Base-by-base conservation (phyloP, 306 rosid genomes). In the Abrus pulchellus region DNA sequence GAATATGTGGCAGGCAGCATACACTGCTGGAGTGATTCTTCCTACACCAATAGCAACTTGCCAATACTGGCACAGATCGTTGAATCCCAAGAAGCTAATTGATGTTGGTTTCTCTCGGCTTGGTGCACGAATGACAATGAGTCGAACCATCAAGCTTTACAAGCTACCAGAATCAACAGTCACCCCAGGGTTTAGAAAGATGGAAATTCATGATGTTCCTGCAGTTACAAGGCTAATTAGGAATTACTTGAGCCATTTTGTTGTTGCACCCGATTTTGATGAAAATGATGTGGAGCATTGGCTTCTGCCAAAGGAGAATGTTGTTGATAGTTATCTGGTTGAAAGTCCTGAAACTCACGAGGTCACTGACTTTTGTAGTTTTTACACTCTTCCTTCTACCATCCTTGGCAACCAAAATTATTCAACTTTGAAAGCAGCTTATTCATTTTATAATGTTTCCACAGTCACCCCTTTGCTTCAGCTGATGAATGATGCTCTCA, bases 81-180 rank as follows among this genome's bases (percentile, higher is more conserved):
- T 94, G 77, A 94, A 94, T 78, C 98, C 98, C 11, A 94, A 92
- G 86, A 94, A 94, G 86, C 91, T 94, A 29, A 94, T 94, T 81
- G 97, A 94, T 90, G 98, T 94, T 73, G 97, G 98, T 72, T 94
- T 94, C 75, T 94, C 98, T 36, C 89, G 98, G 83, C 97, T 94
- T 49, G 98, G 98, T 77, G 97, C 97, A 0, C 87, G 98, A 83
- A 94, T 94, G 98, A 94, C 98, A 52, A 94, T 92, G 97, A 94
- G 97, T 80, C 86, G 98, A 62, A 94, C 98, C 44, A 90, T 94
- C 68, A 94, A 94, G 77, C 97, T 94, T 56, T 94, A 92, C 86
- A 94, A 89, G 97, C 80, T 94, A 76, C 94, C 98, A 27, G 97
- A 88, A 69, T 82, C 98, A 76, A 79, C 97, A 0, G 80, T 71